Base-by-base conservation (phyloP, 306 rosid genomes). In the Spatholobus suberectus region DNA sequence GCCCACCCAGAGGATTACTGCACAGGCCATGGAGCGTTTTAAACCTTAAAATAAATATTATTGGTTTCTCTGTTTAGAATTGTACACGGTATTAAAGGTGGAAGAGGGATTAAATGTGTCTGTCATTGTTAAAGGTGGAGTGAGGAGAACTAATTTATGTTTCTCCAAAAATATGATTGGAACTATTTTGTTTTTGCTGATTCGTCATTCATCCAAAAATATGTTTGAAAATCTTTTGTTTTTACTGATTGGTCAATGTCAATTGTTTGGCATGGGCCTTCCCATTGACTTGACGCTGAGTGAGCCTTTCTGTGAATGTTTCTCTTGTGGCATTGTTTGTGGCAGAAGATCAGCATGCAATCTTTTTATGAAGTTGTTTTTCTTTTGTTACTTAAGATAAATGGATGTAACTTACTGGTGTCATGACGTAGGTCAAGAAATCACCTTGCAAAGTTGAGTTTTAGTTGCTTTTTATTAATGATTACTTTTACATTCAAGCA, bases 361-460 rank as follows among this genome's bases (percentile, higher is more conserved):
- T 29, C 40, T 80, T 57, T 11, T 61, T 57, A 15, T 82, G 63
- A 82, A 61, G 66, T 34, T 38, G 32, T 61, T 61, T 58, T 70
- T 40, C 35, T 70, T 37, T 26, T 77, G 59, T 54, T 83, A 51
- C 51, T 78, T 27, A 15, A 38, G 32, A 55, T 55, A 55, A 34
- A 12, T 65, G 62, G 63, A 29, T 82, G 71, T 37, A 35, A 67
- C 15, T 9, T 46, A 5, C 18, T 27, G 71, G 8, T 77, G 73
- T 77, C 34, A n/a, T 24, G 21, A 8, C 74, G 32, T 65, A 35
- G 67, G 27, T 63, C 46, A 77, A 44, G 40, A 77, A 63, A 77
- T 63, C 81, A 63, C 47, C 62, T 29, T 44, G 49, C 40, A 38
- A 37, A 4, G 4, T 38, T 23, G 21, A 7, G 23, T 38, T 38